Evolutionary conservation across 306 rosid species (phyloP).

Genomic region (Castanea sativa): DNA sequence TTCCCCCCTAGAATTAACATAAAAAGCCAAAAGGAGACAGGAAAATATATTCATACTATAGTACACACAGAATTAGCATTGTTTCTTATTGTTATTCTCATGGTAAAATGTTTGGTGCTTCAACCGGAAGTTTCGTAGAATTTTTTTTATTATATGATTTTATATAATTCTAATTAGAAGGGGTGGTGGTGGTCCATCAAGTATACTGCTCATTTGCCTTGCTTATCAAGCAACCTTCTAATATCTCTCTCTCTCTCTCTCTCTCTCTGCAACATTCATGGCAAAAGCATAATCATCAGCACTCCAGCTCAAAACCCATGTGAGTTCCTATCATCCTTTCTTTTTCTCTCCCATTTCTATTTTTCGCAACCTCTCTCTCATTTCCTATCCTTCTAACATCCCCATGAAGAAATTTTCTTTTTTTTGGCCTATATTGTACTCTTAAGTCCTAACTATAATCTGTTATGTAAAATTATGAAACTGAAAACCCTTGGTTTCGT

Average conservation of each 20-base stretch:
- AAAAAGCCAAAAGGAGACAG: not conserved
- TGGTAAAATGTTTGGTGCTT: slow-evolving; percentile 39
- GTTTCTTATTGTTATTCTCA: slow-evolving; percentile 4
- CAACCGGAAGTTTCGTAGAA: slow-evolving; percentile 36
- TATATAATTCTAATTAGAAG: slow-evolving; percentile 44
- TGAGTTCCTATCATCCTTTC: slow-evolving; percentile 61
- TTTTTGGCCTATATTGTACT: slow-evolving; percentile 5
- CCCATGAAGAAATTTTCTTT: not conserved
- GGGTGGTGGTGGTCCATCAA: slow-evolving; percentile 90
- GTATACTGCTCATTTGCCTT: slow-evolving; percentile 80
- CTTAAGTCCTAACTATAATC: slow-evolving; percentile 15
- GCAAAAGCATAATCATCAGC: slow-evolving; percentile 84
- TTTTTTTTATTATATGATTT: slow-evolving; percentile 6
- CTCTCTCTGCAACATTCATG: slow-evolving; percentile 65
- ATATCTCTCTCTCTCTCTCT: slow-evolving; percentile 35
- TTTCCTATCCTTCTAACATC: not conserved
- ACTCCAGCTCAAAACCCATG: slow-evolving; percentile 81
- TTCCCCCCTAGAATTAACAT: slow-evolving; percentile 21
- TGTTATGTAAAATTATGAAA: slow-evolving; percentile 18
- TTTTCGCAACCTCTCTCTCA: slow-evolving; percentile 21
- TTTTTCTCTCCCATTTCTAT: slow-evolving; percentile 32
- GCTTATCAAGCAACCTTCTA: slow-evolving; percentile 75
- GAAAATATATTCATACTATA: slow-evolving; percentile 1
- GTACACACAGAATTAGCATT: slow-evolving; percentile 11
- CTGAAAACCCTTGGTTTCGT: slow-evolving; percentile 37